phyloP scores from a whole-genome alignment of 805 yeast species.

The Cyberlindnera meyerae region DNA sequence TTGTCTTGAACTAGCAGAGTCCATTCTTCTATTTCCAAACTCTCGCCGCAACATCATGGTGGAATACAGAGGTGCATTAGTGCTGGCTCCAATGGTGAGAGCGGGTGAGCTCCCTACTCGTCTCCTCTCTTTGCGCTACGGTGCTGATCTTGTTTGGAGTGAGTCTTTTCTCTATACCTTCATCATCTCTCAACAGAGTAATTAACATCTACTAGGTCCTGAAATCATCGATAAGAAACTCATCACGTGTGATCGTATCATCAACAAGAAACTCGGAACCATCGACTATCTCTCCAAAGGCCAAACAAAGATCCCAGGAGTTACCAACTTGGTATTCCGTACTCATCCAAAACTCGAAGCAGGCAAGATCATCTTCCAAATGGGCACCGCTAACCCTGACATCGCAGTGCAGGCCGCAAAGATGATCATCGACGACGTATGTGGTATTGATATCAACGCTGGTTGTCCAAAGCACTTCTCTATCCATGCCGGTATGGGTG shows the following conservation, averaged over 20 bases:
- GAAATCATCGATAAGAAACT: conserved; percentile 88
- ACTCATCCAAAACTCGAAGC: conserved; percentile 60
- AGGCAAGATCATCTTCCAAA: conserved; percentile 75
- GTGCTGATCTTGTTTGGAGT: conserved; percentile 95
- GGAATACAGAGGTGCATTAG: conserved; percentile 70
- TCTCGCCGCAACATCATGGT: conserved; percentile 43
- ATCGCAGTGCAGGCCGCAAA: conserved; percentile 87
- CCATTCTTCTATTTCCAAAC: too few relatives aligned
- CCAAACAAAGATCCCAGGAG: conserved; percentile 40
- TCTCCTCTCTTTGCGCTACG: conserved; percentile 69
- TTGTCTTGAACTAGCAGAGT: too few relatives aligned
- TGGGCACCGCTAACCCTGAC: conserved; percentile 82
- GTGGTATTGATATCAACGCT: conserved; percentile 88
- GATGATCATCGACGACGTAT: conserved; percentile 78
- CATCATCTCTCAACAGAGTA: neutral
- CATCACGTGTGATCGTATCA: conserved; percentile 59
- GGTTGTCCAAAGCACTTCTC: conserved; percentile 98
- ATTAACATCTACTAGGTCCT: conserved; percentile 42
- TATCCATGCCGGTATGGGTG: conserved; percentile 96
- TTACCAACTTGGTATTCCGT: conserved; percentile 61
- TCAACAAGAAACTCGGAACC: conserved; percentile 52
- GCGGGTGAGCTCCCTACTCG: conserved; percentile 93
- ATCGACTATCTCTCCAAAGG: conserved; percentile 51
- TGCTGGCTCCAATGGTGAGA: conserved; percentile 95
- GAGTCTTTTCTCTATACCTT: conserved; percentile 12